Percentiles rank a stretch among this genome's conserved stretches.
Evolutionary conservation across 2,329 filamentous ascomycete genomes (phyloP).

Genomic region (Scedosporium aurantiacum): DNA sequence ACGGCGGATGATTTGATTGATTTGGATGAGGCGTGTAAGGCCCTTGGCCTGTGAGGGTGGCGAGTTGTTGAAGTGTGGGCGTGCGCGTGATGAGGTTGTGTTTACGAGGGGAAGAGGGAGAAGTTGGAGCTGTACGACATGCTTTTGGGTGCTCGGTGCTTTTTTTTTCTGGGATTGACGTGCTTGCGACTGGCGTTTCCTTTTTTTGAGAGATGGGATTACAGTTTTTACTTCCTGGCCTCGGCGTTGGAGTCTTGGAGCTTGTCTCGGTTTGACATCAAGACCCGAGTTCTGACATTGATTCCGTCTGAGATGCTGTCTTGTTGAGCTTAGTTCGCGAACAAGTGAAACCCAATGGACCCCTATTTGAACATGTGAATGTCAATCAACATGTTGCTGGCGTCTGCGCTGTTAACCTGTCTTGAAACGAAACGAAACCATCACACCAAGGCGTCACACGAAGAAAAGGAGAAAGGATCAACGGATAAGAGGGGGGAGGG

Average conservation of each 20-base stretch:
- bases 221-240: neutral
- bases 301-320: neutral
- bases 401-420: neutral
- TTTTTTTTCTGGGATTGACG: no score
- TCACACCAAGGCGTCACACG: neutral
- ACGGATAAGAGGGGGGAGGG: neutral
- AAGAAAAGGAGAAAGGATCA: neutral
- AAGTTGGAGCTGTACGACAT: no score
- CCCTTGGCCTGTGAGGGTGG: slow-evolving; percentile 22
- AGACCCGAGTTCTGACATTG: neutral
- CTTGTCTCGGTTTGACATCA: neutral
- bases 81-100: no score
- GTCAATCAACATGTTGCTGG: neutral
- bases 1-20: slow-evolving; percentile 40
- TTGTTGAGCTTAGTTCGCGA: neutral
- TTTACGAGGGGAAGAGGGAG: no score
- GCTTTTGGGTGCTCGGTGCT: no score
- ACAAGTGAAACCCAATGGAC: neutral
- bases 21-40: slow-evolving; percentile 34
- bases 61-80: slow-evolving; percentile 5
- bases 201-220: neutral
- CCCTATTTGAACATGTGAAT: neutral
- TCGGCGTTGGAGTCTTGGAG: neutral
- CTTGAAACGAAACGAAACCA: neutral
- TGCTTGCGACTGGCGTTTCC: neutral